Percentiles rank a stretch among this genome's conserved stretches.
These are phyloP conservation scores for Funneliformis geosporum DNA, from an alignment of 192 early-diverging fungal genomes.

Conservation along the genomic window DNA sequence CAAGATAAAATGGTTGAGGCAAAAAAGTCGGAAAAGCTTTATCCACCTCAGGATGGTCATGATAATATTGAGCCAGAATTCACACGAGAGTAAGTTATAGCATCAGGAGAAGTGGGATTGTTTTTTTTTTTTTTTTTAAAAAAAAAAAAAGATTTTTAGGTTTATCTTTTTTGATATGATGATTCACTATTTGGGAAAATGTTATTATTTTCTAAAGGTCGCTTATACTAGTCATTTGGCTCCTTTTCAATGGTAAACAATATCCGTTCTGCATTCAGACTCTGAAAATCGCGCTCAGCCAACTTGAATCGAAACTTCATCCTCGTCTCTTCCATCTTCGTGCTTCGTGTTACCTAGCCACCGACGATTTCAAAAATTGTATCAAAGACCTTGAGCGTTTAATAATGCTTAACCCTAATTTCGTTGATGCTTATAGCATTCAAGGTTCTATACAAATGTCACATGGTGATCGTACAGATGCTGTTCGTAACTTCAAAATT, in stretches of 20 bases:
- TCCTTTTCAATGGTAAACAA: slow-evolving; percentile 60
- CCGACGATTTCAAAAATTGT: slow-evolving; percentile 45
- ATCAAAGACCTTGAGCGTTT: slow-evolving; percentile 37
- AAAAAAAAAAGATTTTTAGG: no score
- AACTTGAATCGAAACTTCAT: slow-evolving; percentile 48
- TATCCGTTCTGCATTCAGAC: slow-evolving; percentile 59
- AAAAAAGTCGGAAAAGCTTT: not conserved
- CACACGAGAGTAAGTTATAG: slow-evolving; percentile 30
- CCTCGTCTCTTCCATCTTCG: slow-evolving; percentile 57
- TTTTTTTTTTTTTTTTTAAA: no score
- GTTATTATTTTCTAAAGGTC: slow-evolving; percentile 17
- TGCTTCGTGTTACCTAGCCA: slow-evolving; percentile 53
- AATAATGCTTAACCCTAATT: slow-evolving; percentile 33
- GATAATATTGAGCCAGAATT: slow-evolving; percentile 30
- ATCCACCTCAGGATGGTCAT: not conserved
- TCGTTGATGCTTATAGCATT: slow-evolving; percentile 38
- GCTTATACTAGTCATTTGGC: slow-evolving; percentile 51
- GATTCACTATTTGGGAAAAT: not conserved
- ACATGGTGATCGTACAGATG: slow-evolving; percentile 43
- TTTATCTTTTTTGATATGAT: not conserved
- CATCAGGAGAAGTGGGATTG: no score
- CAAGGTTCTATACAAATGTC: slow-evolving; percentile 45
- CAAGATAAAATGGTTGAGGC: slow-evolving; percentile 31
- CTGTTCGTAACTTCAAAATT: slow-evolving; percentile 52
- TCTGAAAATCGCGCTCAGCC: slow-evolving; percentile 54